A percentile compares a stretch with the other conserved stretches of the same genome.
Conservation (phyloP, 2,329 filamentous ascomycete genomes). For the Xylariomycetidae sp. region DNA sequence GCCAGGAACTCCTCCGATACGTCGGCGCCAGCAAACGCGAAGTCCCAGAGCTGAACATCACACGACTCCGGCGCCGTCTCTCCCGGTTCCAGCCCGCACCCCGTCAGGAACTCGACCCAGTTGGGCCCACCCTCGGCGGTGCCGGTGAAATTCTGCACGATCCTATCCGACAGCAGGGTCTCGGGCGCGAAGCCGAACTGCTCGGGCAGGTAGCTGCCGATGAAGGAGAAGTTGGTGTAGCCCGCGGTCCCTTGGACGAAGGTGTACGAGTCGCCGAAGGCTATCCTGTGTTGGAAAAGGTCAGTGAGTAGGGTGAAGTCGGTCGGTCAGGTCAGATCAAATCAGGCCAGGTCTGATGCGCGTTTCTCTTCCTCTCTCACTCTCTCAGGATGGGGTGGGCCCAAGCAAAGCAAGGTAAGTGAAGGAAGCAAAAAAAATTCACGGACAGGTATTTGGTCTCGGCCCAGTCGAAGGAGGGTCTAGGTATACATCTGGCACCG, state of each 20-base stretch:
- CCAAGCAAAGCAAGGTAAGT: too few species aligned
- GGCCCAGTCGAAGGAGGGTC: conserved; percentile 14
- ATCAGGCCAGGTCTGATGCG: too few species aligned
- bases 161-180: conserved; percentile 40
- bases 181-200: conserved; percentile 39
- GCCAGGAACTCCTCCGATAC: conserved; percentile 40
- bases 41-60: conserved; percentile 48
- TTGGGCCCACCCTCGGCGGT: conserved; percentile 50
- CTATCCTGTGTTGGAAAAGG: conserved; percentile 26
- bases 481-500: conserved; percentile 1
- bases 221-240: conserved; percentile 47
- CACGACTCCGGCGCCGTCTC: conserved; percentile 39
- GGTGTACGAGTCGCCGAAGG: conserved; percentile 48
- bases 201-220: conserved; percentile 40
- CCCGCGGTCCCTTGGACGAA: conserved; percentile 51
- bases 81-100: conserved; percentile 41
- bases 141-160: conserved; percentile 47
- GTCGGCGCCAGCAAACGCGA: conserved; percentile 51
- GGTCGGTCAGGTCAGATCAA: too few species aligned
- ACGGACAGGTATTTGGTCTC: conserved; percentile 19
- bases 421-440: too few species aligned
- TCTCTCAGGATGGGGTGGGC: too few species aligned
- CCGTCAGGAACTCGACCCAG: conserved; percentile 50
- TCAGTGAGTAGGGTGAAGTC: not conserved
- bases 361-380: too few species aligned